Evolutionary conservation across 1,139 yeast genomes (phyloP).

Genomic region (Geotrichum phurueaensis): DNA sequence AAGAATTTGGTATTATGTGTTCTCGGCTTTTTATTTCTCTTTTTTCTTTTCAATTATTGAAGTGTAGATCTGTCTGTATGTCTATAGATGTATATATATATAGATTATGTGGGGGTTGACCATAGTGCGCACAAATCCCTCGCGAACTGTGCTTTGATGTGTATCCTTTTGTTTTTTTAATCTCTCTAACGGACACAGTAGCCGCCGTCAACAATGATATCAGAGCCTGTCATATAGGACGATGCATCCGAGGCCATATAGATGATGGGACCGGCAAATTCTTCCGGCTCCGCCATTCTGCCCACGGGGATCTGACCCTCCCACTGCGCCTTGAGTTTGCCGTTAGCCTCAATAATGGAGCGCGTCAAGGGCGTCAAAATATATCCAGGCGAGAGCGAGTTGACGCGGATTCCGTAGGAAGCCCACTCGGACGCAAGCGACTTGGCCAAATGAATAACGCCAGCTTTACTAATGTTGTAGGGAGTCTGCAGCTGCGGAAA

Average conservation of each 20-base stretch:
- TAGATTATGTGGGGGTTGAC: background rate
- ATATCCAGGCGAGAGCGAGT: constrained; percentile 77
- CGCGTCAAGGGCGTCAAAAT: constrained; percentile 61
- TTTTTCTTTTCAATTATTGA: too few relatives aligned
- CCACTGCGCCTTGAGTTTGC: constrained; percentile 51
- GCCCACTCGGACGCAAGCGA: constrained; percentile 87
- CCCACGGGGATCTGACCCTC: constrained; percentile 63
- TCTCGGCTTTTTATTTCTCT: background rate
- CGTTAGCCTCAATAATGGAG: constrained; percentile 50
- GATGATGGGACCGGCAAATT: constrained; percentile 71
- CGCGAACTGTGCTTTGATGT: too few relatives aligned
- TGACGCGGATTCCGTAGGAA: constrained; percentile 66
- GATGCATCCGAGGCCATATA: constrained; percentile 69
- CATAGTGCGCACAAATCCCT: background rate
- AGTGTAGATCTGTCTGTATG: background rate
- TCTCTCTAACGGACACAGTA: constrained; percentile 52
- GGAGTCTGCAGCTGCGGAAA: constrained; percentile 82
- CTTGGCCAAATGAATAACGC: constrained; percentile 69
- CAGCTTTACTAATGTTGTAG: constrained; percentile 82
- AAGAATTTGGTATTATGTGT: too few relatives aligned
- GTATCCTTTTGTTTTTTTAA: background rate
- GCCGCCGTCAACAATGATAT: constrained; percentile 78
- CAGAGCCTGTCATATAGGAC: constrained; percentile 78
- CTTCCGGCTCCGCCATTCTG: constrained; percentile 73
- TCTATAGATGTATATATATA: background rate